Evolutionary conservation across 495 filamentous ascomycete species (phyloP), one percentile per base, ranked within the genome.

Genomic region (Bryoglossum gracile): DNA sequence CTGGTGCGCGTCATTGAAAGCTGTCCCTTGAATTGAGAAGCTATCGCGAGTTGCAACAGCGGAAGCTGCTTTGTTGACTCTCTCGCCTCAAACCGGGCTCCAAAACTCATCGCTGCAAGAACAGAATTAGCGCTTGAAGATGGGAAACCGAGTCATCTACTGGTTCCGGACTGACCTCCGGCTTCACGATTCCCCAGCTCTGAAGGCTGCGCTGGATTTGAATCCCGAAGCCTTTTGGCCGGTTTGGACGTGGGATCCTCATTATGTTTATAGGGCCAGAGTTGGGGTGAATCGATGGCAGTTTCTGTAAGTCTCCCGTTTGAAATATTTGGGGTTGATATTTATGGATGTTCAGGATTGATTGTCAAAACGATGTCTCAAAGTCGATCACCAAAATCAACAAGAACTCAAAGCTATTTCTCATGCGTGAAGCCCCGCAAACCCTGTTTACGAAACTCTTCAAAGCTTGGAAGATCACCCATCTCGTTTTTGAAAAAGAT

Each of bases 101-200:
- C n/a, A n/a, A n/a, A n/a, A n/a, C n/a, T n/a, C n/a, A n/a, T n/a
- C n/a, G n/a, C n/a, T n/a, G n/a, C n/a, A n/a, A n/a, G n/a, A n/a
- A n/a, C n/a, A n/a, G n/a, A n/a, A 37, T 11, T 17, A 6, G 8
- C 34, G 4, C 8, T 17, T 33, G 9, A 51, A 28, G 21, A 66
- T 65, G 65, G 44, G 54, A 3, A 66, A 69, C 46, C 68, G 74
- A 26, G 67, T 81, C 36, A 69, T 87, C n/a, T 86, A 83, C 60
- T 86, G 83, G 83, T 84, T 84, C 51, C 74, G 83, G 44, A 86
- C 83, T 9, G 83, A 87, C 59, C 68, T 87, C 8, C 76, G 83
- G 14, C 71, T 86, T 2, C 83, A 87, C 56, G 83, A 87, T 57
- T 84, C 81, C 3, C 81, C 82, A 8, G 81, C 82, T 4, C 62